Percentiles rank a stretch among this genome's conserved stretches.
Conservation (phyloP, 2,329 filamentous ascomycete genomes). For the Corinectria fuckeliana region DNA sequence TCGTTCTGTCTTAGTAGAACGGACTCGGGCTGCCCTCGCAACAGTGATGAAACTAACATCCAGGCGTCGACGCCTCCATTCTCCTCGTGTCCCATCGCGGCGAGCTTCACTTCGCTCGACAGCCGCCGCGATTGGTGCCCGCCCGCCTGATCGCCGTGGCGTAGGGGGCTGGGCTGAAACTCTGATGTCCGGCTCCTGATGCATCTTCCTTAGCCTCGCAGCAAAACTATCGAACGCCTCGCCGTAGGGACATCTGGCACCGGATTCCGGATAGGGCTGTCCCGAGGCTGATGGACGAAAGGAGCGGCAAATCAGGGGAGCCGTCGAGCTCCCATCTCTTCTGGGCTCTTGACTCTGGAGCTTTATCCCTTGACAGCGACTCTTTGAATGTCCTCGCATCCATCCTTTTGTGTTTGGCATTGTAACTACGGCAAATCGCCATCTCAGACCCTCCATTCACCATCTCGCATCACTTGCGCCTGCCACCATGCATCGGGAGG, state of each 20-base stretch:
- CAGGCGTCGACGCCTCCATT: neutral
- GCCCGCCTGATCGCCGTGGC: conserved; percentile 22
- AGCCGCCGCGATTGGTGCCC: conserved; percentile 32
- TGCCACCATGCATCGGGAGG: conserved; percentile 30
- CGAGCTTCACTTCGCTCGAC: conserved; percentile 10
- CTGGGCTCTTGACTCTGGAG: conserved; percentile 11
- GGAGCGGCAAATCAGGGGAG: conserved; percentile 8
- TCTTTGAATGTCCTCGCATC: neutral
- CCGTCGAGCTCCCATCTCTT: conserved; percentile 13
- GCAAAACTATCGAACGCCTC: conserved; percentile 26
- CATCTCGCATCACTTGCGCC: neutral
- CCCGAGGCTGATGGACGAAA: conserved; percentile 10
- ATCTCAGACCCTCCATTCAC: neutral
- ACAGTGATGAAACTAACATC: neutral
- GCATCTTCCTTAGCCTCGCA: conserved; percentile 4
- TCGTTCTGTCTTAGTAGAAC: neutral
- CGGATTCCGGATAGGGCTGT: conserved; percentile 14
- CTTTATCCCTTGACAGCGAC: conserved; percentile 13
- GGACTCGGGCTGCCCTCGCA: neutral
- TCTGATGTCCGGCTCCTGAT: conserved; percentile 4
- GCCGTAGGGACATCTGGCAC: conserved; percentile 7
- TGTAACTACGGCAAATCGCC: neutral
- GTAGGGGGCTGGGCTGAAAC: neutral
- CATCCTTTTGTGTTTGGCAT: neutral
- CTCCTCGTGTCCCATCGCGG: conserved; percentile 15